These are phyloP conservation scores for Umbelopsis vinacea DNA, from an alignment of 192 early-diverging fungal species.

Conservation along the genomic window DNA sequence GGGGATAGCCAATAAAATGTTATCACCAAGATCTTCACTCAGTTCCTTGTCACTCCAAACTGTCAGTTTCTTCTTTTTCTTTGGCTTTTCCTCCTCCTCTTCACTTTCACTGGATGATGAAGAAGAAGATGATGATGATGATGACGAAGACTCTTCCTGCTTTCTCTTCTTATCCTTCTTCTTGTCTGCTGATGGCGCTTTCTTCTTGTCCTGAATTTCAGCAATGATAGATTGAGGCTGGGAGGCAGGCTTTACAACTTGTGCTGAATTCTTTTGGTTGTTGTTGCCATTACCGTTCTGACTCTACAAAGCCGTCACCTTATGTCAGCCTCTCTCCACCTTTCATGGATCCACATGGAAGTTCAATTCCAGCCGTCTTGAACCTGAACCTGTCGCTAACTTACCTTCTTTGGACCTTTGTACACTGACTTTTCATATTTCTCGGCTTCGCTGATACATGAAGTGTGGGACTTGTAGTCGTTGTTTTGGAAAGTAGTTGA, in stretches of 20 bases:
- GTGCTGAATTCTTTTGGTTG: slow-evolving; percentile 31
- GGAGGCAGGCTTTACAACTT: background rate
- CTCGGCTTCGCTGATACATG: slow-evolving; percentile 92
- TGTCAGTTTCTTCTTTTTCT: slow-evolving; percentile 35
- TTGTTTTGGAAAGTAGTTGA: slow-evolving; percentile 78
- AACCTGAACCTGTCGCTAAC: background rate
- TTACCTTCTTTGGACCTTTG: slow-evolving; percentile 74
- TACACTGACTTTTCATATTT: slow-evolving; percentile 91
- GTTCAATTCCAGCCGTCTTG: background rate
- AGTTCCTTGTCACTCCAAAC: slow-evolving; percentile 35
- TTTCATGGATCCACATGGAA: background rate
- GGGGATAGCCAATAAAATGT: slow-evolving; percentile 7
- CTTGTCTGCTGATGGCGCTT: slow-evolving; percentile 31
- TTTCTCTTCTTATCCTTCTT: slow-evolving; percentile 39
- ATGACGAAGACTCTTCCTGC: slow-evolving; percentile 22
- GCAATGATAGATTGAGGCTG: slow-evolving; percentile 42
- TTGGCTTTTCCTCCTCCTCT: slow-evolving; percentile 30
- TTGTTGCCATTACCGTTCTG: slow-evolving; percentile 35
- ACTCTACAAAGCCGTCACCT: slow-evolving; percentile 21
- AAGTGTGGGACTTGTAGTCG: slow-evolving; percentile 80
- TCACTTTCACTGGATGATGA: background rate
- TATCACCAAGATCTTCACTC: slow-evolving; percentile 5
- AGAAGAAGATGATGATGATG: background rate
- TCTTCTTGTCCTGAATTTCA: slow-evolving; percentile 48
- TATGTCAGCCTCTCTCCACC: slow-evolving; percentile 9